Percentiles rank a stretch among this genome's conserved stretches.
Conservation (phyloP, 331 rosid genomes). For the Saraca asoca region DNA sequence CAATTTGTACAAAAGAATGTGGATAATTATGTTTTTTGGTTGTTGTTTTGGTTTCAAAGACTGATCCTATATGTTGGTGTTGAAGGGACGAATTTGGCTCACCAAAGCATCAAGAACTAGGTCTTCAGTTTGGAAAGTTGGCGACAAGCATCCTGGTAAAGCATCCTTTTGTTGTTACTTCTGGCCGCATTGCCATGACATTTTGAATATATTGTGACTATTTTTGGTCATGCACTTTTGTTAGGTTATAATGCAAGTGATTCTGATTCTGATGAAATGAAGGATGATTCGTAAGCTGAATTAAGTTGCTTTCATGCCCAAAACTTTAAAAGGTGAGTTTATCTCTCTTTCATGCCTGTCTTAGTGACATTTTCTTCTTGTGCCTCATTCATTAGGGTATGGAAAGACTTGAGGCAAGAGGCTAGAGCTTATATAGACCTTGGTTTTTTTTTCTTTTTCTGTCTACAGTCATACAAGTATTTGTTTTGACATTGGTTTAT, state of each 20-base stretch:
- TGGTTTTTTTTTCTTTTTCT: slow-evolving; percentile 4
- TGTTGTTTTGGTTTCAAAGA: slow-evolving; percentile 16
- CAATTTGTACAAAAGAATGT: slow-evolving; percentile 25
- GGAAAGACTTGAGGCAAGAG: background rate
- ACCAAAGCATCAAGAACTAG: slow-evolving; percentile 80
- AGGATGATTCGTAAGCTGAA: slow-evolving; percentile 58
- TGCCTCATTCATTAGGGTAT: background rate
- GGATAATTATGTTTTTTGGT: slow-evolving; percentile 12
- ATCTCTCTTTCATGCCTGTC: slow-evolving; percentile 26
- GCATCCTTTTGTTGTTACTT: background rate
- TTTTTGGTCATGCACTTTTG: slow-evolving; percentile 28
- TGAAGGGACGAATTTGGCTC: slow-evolving; percentile 85
- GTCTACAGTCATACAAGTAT: background rate
- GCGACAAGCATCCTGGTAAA: slow-evolving; percentile 88
- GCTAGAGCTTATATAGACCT: background rate
- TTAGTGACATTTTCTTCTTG: slow-evolving; percentile 8
- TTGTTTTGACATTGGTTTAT: slow-evolving; percentile 9
- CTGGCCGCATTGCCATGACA: background rate
- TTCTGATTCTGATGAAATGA: slow-evolving; percentile 86
- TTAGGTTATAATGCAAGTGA: slow-evolving; percentile 96
- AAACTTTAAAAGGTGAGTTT: slow-evolving; percentile 48
- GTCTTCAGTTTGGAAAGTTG: slow-evolving; percentile 89
- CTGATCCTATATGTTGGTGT: slow-evolving; percentile 35
- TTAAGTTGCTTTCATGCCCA: slow-evolving; percentile 20
- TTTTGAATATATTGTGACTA: slow-evolving; percentile 27